These are phyloP conservation scores for Pseudogymnoascus sp. DNA, from an alignment of 2,329 filamentous ascomycete species.

Conservation along the genomic window DNA sequence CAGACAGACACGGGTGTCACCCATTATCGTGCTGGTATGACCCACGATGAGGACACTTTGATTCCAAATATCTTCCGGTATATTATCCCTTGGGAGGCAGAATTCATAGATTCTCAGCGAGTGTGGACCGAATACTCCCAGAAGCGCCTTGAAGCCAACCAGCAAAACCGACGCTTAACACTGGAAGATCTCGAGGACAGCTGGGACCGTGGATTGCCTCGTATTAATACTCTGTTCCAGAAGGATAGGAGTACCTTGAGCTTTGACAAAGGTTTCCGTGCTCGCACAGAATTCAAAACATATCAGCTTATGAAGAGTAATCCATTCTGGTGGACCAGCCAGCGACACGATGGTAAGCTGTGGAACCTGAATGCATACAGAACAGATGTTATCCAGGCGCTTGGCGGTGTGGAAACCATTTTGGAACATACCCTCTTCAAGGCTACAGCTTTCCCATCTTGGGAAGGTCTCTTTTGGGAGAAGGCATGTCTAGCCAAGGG, in stretches of 20 bases:
- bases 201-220: constrained; percentile 93
- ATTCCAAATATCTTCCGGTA: constrained; percentile 99
- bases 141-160: constrained; percentile 92
- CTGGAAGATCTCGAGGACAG: constrained; percentile 95
- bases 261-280: constrained; percentile 97
- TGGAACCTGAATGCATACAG: constrained; percentile 96
- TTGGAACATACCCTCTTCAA: constrained; percentile 95
- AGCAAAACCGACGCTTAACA: constrained; percentile 90
- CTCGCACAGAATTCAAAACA: constrained; percentile 92
- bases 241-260: constrained; percentile 95
- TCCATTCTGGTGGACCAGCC: constrained; percentile 98
- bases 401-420: constrained; percentile 92
- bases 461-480: constrained; percentile 95
- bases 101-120: constrained; percentile 97
- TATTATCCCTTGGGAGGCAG: constrained; percentile 97
- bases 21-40: constrained; percentile 96
- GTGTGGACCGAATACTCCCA: constrained; percentile 99
- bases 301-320: constrained; percentile 99
- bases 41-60: constrained; percentile 91
- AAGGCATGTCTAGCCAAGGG: no score
- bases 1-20: constrained; percentile 96
- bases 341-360: constrained; percentile 91
- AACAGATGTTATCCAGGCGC: constrained; percentile 90
- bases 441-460: constrained; percentile 90
- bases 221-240: constrained; percentile 98